Percentiles rank a stretch among this genome's conserved stretches.
These are phyloP conservation scores for Arabidopsis suecica DNA, from an alignment of 345 rosid species.

Conservation along the genomic window DNA sequence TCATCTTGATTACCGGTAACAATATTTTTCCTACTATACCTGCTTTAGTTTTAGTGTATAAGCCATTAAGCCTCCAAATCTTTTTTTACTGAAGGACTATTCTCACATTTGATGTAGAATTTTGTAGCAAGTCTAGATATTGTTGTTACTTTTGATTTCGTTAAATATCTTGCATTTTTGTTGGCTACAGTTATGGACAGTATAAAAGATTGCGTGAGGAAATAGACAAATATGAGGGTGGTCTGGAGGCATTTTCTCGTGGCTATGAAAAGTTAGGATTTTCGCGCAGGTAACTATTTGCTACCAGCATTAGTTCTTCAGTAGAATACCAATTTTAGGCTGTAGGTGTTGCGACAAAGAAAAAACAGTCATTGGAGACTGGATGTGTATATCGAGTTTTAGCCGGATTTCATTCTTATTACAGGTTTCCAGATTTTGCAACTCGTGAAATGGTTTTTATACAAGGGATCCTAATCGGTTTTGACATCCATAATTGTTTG, in stretches of 20 bases:
- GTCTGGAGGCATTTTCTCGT: slow-evolving; percentile 90
- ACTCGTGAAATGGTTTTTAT: slow-evolving; percentile 6
- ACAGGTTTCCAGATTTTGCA: slow-evolving; percentile 21
- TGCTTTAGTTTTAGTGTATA: slow-evolving; percentile 6
- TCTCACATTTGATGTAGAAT: slow-evolving; percentile 13
- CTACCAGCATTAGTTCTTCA: slow-evolving; percentile 15
- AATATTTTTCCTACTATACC: slow-evolving; percentile 2
- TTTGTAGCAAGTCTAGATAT: background rate
- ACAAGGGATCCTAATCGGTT: no score
- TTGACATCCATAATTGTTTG: background rate
- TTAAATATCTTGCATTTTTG: slow-evolving; percentile 28
- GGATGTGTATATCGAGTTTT: background rate
- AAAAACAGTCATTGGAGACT: slow-evolving; percentile 1
- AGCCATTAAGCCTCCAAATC: background rate
- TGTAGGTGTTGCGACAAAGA: slow-evolving; percentile 10
- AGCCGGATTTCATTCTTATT: background rate
- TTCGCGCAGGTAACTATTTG: slow-evolving; percentile 61
- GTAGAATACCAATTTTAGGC: slow-evolving; percentile 7
- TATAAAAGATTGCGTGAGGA: slow-evolving; percentile 70
- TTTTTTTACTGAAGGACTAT: background rate
- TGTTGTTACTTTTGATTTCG: slow-evolving; percentile 4
- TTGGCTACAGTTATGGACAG: slow-evolving; percentile 60
- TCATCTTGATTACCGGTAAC: slow-evolving; percentile 89
- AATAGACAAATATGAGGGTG: slow-evolving; percentile 85
- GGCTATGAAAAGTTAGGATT: slow-evolving; percentile 97